Base-by-base conservation (phyloP, 2,329 filamentous ascomycete species). In the Pseudophaeomoniella oleicola region DNA sequence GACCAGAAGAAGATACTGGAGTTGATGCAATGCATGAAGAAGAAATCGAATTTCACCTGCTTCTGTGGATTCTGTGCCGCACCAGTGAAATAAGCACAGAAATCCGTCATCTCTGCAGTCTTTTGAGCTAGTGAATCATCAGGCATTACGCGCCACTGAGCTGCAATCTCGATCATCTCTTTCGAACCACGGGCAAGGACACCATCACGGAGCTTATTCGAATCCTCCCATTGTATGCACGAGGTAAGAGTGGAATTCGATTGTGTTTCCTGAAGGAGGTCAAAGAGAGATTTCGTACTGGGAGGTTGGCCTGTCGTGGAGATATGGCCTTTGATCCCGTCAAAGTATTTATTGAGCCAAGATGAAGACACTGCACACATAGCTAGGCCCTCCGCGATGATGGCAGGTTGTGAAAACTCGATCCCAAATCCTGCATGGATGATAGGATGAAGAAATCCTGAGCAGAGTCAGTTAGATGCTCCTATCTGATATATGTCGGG, bases 391-490 rank as follows among this genome's bases (percentile, higher is more conserved):
- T 85, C 73, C 5, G 82, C 81, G 14, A 92, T 68, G 41, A 90
- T 73, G 19, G 76, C 77, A 1, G 81, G 81, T 51, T 87, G 81
- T 4, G 65, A 48, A 63, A 82, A 88, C 51, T 90, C 83, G 22
- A 92, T 53, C 9, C 81, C 84, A 50, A 82, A 86, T 40, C 82
- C 80, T n/a, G 88, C 67, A 54, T 90, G 81, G 42, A 92, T 85
- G 17, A 87, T 60, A 3, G 83, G 81, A 49, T 90, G 82, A 5
- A 82, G 49, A 44, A 84, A 69, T 2, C 78, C 73, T 62, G 41
- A 18, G 36, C 10, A 19, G 13, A 30, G 16, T n/a, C 19, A 13
- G n/a, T 14, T 10, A 11, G n/a, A n/a, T n/a, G n/a, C n/a, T n/a
- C n/a, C n/a, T n/a, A n/a, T 16, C 22, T 18, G 16, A 30, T 15